A percentile compares a stretch with the other conserved stretches of the same genome.
Evolutionary conservation across 352 stramenopile species (phyloP).

Genomic region (Lagenidium giganteum): DNA sequence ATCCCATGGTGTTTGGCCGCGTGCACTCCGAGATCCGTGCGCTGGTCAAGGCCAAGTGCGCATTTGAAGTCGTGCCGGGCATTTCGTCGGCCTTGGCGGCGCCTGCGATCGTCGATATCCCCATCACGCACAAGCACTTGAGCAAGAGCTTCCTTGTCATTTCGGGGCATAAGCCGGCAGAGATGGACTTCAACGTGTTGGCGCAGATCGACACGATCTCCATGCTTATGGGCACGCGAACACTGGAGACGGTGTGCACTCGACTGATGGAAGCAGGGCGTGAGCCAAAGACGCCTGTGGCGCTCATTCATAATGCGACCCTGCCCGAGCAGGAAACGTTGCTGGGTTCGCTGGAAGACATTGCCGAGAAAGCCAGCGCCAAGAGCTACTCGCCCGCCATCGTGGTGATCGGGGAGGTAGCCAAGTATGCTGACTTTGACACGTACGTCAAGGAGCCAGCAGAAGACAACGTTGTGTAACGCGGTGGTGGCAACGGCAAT

Average conservation of each 20-base stretch:
- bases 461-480: conserved; percentile 16
- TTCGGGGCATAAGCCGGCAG: conserved; percentile 57
- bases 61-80: conserved; percentile 59
- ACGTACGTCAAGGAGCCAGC: conserved; percentile 49
- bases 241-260: conserved; percentile 34
- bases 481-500: not conserved
- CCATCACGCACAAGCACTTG: conserved; percentile 65
- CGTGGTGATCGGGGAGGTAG: conserved; percentile 54
- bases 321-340: conserved; percentile 50
- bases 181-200: conserved; percentile 56
- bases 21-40: conserved; percentile 69
- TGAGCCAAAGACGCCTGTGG: conserved; percentile 33
- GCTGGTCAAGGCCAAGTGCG: conserved; percentile 33
- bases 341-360: conserved; percentile 43
- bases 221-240: conserved; percentile 58
- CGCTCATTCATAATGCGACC: conserved; percentile 57
- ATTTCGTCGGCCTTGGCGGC: conserved; percentile 64
- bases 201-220: conserved; percentile 48
- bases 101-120: conserved; percentile 52
- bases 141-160: conserved; percentile 60
- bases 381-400: conserved; percentile 73
- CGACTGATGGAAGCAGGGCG: conserved; percentile 38
- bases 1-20: conserved; percentile 71
- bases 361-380: conserved; percentile 31
- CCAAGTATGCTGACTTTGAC: conserved; percentile 48